Conservation (phyloP, 2,329 filamentous ascomycete species). For the Cryphonectria nitschkei region DNA sequence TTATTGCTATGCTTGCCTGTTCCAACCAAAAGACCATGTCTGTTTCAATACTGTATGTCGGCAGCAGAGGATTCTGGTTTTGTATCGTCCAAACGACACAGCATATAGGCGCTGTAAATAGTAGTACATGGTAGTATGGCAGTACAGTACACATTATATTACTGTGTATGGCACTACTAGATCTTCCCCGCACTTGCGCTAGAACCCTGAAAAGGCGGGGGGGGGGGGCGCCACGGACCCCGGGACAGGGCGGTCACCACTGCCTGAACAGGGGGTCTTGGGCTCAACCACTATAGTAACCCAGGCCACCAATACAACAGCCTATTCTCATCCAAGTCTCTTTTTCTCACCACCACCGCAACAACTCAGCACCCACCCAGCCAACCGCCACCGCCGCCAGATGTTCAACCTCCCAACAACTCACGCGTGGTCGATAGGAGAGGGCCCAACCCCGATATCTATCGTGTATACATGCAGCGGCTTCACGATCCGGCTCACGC, state of each 20-base stretch:
- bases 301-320: background rate
- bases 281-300: background rate
- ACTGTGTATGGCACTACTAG: background rate
- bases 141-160: background rate
- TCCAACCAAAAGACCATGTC: no score
- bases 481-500: constrained; percentile 20
- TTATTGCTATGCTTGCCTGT: no score
- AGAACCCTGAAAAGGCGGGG: background rate
- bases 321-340: no score
- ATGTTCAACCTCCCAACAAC: no score
- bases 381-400: no score
- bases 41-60: no score
- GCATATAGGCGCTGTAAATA: background rate
- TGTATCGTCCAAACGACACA: background rate
- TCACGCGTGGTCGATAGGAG: constrained; percentile 25
- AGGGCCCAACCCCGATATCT: constrained; percentile 23
- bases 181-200: background rate
- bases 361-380: no score
- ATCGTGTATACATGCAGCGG: constrained; percentile 23
- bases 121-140: background rate
- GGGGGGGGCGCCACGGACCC: no score
- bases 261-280: background rate
- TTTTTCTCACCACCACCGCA: no score
- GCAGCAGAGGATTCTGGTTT: background rate
- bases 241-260: background rate